Percentiles rank a stretch among this genome's conserved stretches.
phyloP scores from a whole-genome alignment of 129 eudicot species.

The Flaveria trinervia region DNA sequence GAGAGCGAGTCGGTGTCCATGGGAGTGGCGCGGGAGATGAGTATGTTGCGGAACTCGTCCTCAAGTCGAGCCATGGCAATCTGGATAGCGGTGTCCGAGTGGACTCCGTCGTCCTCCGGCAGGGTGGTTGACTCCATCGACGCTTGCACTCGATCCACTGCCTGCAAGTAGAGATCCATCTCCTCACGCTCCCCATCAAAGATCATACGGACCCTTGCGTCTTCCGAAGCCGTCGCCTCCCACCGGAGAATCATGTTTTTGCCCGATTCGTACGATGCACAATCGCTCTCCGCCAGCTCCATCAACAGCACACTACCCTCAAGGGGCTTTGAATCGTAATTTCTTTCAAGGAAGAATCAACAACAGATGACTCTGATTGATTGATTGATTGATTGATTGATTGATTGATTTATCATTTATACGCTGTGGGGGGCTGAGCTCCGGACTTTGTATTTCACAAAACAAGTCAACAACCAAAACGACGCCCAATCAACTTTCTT shows the following conservation, averaged over 20 bases:
- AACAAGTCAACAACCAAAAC: too few relatives aligned
- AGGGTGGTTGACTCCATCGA: constrained; percentile 50
- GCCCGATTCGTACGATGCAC: constrained; percentile 43
- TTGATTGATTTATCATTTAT: too few relatives aligned
- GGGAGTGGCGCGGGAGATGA: constrained; percentile 47
- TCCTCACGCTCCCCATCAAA: constrained; percentile 62
- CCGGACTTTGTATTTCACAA: too few relatives aligned
- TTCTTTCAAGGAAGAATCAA: neutral
- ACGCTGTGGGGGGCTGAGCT: too few relatives aligned
- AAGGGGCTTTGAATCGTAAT: neutral
- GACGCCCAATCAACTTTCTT: too few relatives aligned
- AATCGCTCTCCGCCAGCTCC: constrained; percentile 31
- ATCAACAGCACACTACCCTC: too few relatives aligned
- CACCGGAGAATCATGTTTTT: constrained; percentile 61
- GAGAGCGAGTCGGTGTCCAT: constrained; percentile 51
- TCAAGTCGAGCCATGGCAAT: constrained; percentile 84
- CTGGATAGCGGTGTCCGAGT: constrained; percentile 38
- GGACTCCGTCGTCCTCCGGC: neutral
- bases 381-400: too few relatives aligned
- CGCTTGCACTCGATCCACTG: constrained; percentile 61
- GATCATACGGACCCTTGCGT: constrained; percentile 63
- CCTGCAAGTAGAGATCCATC: constrained; percentile 58
- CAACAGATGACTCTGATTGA: neutral
- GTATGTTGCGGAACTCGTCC: constrained; percentile 66
- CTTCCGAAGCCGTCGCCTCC: constrained; percentile 40